phyloP scores from a whole-genome alignment of 106 monocot species.

The Dendrobium catenatum region DNA sequence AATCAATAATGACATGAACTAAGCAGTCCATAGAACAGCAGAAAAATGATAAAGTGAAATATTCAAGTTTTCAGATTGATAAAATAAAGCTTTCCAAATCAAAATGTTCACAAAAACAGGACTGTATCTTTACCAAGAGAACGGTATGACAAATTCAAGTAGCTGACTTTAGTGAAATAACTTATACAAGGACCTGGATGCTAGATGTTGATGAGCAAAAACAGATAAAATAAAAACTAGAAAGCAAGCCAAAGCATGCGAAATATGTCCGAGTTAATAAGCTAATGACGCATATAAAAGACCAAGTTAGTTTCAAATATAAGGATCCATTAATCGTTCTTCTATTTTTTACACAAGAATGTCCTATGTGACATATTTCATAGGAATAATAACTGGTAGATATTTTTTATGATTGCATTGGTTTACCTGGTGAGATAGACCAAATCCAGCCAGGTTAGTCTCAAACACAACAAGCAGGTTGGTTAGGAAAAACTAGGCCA shows the following conservation, averaged over 20 bases:
- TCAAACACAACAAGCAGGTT: neutral
- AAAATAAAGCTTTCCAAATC: neutral
- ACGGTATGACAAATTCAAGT: neutral
- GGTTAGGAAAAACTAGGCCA: neutral
- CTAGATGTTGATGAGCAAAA: too few relatives aligned
- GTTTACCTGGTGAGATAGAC: neutral
- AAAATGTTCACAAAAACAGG: neutral
- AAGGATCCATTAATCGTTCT: neutral
- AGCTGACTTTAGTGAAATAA: neutral
- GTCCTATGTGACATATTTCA: neutral
- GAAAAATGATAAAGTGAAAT: neutral
- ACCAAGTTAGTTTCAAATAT: neutral
- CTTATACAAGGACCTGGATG: neutral
- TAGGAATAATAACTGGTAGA: neutral
- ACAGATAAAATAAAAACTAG: neutral
- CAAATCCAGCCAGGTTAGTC: neutral
- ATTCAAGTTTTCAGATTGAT: neutral
- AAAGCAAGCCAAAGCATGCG: neutral
- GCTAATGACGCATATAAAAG: neutral
- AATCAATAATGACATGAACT: neutral
- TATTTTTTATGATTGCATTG: neutral
- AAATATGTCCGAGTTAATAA: neutral
- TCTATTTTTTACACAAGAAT: neutral
- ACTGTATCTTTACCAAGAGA: neutral
- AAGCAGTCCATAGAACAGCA: neutral